Evolutionary conservation across 176 grass and related monocot genomes (phyloP).

Genomic region (Calamus simplicifolius): DNA sequence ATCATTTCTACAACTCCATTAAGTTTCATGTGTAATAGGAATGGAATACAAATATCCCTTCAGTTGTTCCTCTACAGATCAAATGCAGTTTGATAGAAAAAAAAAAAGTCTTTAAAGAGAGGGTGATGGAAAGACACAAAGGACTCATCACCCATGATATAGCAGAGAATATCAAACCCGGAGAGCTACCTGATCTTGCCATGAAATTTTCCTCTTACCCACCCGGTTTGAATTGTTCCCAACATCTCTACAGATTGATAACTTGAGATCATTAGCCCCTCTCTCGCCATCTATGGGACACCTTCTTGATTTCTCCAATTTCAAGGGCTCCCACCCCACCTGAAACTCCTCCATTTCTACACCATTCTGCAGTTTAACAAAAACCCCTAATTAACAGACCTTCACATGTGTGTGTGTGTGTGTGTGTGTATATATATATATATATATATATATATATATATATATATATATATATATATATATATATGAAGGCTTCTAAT

Average conservation of each 20-base stretch:
- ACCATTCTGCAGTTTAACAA: slow-evolving; percentile 35
- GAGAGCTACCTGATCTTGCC: slow-evolving; percentile 58
- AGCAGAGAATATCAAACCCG: slow-evolving; percentile 22
- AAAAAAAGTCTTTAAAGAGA: background rate
- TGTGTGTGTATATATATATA: too few species aligned
- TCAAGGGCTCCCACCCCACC: slow-evolving; percentile 6
- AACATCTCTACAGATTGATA: slow-evolving; percentile 43
- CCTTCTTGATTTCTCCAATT: slow-evolving; percentile 15
- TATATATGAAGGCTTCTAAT: too few species aligned
- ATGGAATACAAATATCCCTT: background rate
- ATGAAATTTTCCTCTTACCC: slow-evolving; percentile 54
- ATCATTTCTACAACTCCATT: too few species aligned
- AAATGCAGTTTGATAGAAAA: background rate
- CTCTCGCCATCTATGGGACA: slow-evolving; percentile 22
- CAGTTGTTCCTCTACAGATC: background rate
- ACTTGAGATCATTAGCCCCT: slow-evolving; percentile 1
- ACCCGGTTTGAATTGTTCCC: slow-evolving; percentile 31
- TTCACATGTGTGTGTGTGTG: too few species aligned
- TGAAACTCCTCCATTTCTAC: slow-evolving; percentile 15
- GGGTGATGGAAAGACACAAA: background rate
- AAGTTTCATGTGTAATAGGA: background rate
- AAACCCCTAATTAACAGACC: background rate
- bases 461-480: too few species aligned
- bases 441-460: too few species aligned
- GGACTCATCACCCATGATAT: background rate